Evolutionary conservation across 352 stramenopile genomes (phyloP), one percentile per base, ranked within the genome.

Genomic region (Globisporangium middletonii): DNA sequence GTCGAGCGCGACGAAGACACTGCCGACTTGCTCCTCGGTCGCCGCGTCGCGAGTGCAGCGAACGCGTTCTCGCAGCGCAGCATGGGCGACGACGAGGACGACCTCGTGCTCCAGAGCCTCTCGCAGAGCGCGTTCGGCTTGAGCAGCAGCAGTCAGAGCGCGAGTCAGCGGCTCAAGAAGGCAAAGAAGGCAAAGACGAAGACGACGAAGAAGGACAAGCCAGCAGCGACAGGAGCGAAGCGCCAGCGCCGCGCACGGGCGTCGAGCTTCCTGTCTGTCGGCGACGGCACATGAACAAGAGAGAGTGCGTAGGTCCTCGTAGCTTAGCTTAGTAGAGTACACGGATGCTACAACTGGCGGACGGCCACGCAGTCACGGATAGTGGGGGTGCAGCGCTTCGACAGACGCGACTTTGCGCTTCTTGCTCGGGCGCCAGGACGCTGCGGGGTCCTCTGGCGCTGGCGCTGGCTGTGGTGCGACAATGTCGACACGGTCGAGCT

Each of bases 61-160:
- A 68, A 63, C 16, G 53, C 64, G 49, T 79, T 87, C 65, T 86
- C 77, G 43, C 77, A 86, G 69, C 69, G 75, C 65, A 75, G 54
- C 61, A 52, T 41, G 35, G 60, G 47, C 50, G 67, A 78, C 6
- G 72, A 83, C 43, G 79, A 88, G n/a, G 82, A 89, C 37, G 78
- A 89, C 15, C 55, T 79, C n/a, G 75, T 89, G 55, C 71, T 92
- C 8, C 82, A 92, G 54, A 92, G 76, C 60, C 67, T 92, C 15
- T 92, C 82, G 59, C 82, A 92, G 56, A 72, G 69, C 42, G 73
- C 77, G 45, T 77, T 82, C 37, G 53, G 60, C 11, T 71, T 54
- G 57, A 71, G 50, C 66, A 67, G 35, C 75, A 75, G 50, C 78
- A 71, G 48, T 28, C 19, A 63, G 26, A 45, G 18, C 33, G 38